These are phyloP conservation scores for Trichoderma asperelloides DNA, from an alignment of 495 filamentous ascomycete species.

Conservation along the genomic window DNA sequence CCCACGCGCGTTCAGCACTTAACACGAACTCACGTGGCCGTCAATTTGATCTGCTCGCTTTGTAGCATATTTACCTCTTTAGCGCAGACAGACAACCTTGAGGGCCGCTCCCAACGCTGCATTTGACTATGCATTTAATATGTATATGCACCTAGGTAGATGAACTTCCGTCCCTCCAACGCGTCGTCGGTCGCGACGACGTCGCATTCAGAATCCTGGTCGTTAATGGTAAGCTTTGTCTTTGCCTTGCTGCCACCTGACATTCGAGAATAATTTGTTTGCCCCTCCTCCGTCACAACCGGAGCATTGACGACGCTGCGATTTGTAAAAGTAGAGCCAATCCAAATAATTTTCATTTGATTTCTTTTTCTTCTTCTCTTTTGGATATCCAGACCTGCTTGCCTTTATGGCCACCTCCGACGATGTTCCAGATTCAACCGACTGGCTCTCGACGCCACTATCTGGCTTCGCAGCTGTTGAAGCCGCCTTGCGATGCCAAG, in stretches of 20 bases:
- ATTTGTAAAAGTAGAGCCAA: not conserved
- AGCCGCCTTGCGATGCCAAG: slow-evolving; percentile 80
- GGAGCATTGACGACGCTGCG: not conserved
- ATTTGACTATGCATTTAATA: not conserved
- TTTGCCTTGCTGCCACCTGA: not conserved
- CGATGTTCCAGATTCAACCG: slow-evolving; percentile 78
- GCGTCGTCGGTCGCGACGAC: slow-evolving; percentile 5
- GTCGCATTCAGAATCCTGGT: not conserved
- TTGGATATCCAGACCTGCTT: not conserved
- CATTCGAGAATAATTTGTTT: not conserved
- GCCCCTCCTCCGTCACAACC: not conserved
- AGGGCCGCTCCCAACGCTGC: not conserved
- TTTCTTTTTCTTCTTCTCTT: not conserved
- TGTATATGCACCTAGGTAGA: not conserved
- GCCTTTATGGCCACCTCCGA: slow-evolving; percentile 19
- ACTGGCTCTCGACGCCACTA: slow-evolving; percentile 81
- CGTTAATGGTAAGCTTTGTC: not conserved
- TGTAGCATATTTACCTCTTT: not conserved
- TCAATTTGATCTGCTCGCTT: not conserved
- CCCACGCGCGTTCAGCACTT: slow-evolving; percentile 1
- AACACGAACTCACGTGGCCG: slow-evolving; percentile 5
- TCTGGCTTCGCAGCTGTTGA: slow-evolving; percentile 67
- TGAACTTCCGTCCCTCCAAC: not conserved
- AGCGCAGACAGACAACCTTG: not conserved
- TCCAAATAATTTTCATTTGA: not conserved